A percentile compares a stretch with the other conserved stretches of the same genome.
Conservation (phyloP, 2,329 filamentous ascomycete genomes). For the Monilinia fructigena region DNA sequence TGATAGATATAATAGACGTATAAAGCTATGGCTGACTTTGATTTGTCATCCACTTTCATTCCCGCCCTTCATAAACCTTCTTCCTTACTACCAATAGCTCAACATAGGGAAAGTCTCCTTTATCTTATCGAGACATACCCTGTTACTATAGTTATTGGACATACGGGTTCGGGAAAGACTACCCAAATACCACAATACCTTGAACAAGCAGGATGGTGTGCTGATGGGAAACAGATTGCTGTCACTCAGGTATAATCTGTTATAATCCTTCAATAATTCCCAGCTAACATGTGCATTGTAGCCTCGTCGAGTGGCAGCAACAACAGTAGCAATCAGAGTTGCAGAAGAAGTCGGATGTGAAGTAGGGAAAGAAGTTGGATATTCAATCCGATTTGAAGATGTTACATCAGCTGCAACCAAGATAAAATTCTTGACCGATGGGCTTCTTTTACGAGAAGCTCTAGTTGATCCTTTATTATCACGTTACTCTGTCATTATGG, state of each 20-base stretch:
- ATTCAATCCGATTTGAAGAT: slow-evolving; percentile 91
- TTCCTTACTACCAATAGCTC: slow-evolving; percentile 80
- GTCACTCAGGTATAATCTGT: slow-evolving; percentile 73
- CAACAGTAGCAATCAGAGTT: slow-evolving; percentile 82
- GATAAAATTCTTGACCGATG: slow-evolving; percentile 96
- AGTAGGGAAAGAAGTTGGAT: slow-evolving; percentile 86
- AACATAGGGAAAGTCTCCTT: slow-evolving; percentile 74
- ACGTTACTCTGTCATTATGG: slow-evolving; percentile 93
- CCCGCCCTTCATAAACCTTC: slow-evolving; percentile 84
- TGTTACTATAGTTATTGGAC: slow-evolving; percentile 85
- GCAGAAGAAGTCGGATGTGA: slow-evolving; percentile 86
- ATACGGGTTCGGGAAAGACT: slow-evolving; percentile 93
- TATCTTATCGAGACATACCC: slow-evolving; percentile 83
- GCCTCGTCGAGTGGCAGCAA: slow-evolving; percentile 87
- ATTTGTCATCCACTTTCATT: slow-evolving; percentile 53
- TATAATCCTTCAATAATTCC: too few species aligned
- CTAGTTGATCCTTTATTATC: slow-evolving; percentile 88
- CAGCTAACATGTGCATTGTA: slow-evolving; percentile 42
- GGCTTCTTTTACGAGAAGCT: slow-evolving; percentile 84
- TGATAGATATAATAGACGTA: too few species aligned
- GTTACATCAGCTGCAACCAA: slow-evolving; percentile 78
- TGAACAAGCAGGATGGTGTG: slow-evolving; percentile 84
- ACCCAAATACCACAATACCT: slow-evolving; percentile 94
- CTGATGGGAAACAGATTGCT: slow-evolving; percentile 76
- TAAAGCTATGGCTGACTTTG: slow-evolving; percentile 42